A percentile compares a stretch with the other conserved stretches of the same genome.
These are phyloP conservation scores for Xylaria sp. DNA, from an alignment of 2,329 filamentous ascomycete genomes.

Conservation along the genomic window DNA sequence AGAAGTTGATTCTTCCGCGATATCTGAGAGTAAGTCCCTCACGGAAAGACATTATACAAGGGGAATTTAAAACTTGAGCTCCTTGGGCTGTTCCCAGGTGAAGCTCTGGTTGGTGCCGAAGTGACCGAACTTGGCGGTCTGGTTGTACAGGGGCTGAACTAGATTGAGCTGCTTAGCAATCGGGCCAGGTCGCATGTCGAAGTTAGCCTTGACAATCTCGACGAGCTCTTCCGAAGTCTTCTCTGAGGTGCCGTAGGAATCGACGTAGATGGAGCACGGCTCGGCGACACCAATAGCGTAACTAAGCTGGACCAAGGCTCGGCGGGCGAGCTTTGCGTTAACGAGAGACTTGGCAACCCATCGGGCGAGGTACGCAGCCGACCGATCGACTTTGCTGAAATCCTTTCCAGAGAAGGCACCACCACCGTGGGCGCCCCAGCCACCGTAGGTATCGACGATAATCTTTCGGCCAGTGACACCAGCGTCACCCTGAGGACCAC, in stretches of 20 bases:
- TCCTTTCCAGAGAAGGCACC: constrained; percentile 99
- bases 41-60: constrained; percentile 42
- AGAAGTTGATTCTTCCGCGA: constrained; percentile 48
- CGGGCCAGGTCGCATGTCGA: constrained; percentile 96
- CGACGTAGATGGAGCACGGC: constrained; percentile 96
- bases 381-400: constrained; percentile 99
- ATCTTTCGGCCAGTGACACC: constrained; percentile 99
- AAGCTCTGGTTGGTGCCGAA: constrained; percentile 97
- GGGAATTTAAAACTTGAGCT: constrained; percentile 78
- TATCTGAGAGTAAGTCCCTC: constrained; percentile 36
- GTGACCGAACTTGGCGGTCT: constrained; percentile 99
- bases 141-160: constrained; percentile 94
- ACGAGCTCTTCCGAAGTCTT: constrained; percentile 93
- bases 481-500: constrained; percentile 97
- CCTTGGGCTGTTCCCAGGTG: constrained; percentile 98
- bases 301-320: constrained; percentile 94
- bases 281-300: constrained; percentile 99
- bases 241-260: constrained; percentile 92
- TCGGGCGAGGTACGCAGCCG: constrained; percentile 93
- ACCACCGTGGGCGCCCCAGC: constrained; percentile 99
- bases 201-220: constrained; percentile 92
- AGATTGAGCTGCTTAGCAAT: constrained; percentile 98
- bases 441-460: constrained; percentile 99
- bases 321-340: constrained; percentile 83
- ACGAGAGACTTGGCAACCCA: constrained; percentile 99